Percentiles rank a stretch among this genome's conserved stretches.
These are phyloP conservation scores for Bocquillonia castaneifolia DNA, from an alignment of 441 rosid genomes.

Conservation along the genomic window DNA sequence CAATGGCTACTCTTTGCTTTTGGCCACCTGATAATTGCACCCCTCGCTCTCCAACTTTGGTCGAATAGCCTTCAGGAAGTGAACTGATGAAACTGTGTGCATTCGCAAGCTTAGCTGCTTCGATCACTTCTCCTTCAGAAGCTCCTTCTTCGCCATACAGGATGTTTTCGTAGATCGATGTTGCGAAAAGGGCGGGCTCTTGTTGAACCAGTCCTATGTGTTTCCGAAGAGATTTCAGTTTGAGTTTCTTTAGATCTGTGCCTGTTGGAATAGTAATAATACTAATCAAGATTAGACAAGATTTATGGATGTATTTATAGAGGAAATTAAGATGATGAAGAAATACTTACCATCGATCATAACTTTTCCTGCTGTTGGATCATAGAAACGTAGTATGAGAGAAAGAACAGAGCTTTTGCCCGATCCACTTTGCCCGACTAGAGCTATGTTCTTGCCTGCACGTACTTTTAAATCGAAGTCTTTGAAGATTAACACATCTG, in stretches of 20 bases:
- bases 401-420: constrained; percentile 87
- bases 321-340: not conserved
- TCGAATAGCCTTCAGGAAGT: constrained; percentile 76
- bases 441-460: constrained; percentile 72
- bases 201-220: constrained; percentile 88
- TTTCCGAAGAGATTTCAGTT: constrained; percentile 59
- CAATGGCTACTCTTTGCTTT: constrained; percentile 81
- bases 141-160: constrained; percentile 81
- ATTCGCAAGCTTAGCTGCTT: constrained; percentile 75
- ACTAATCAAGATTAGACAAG: not conserved
- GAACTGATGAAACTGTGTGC: constrained; percentile 75
- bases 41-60: constrained; percentile 86
- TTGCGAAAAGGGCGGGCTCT: constrained; percentile 88
- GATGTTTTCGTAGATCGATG: constrained; percentile 78
- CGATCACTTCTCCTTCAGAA: constrained; percentile 65
- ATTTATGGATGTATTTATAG: too few relatives aligned
- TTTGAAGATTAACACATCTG: constrained; percentile 64
- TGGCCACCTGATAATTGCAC: constrained; percentile 88
- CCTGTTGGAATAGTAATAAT: constrained; percentile 42
- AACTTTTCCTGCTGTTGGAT: constrained; percentile 69
- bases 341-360: constrained; percentile 67
- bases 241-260: constrained; percentile 55
- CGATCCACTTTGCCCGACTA: constrained; percentile 92
- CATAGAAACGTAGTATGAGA: constrained; percentile 80
- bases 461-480: constrained; percentile 63